Conservation (phyloP, 2,329 filamentous ascomycete genomes). For the Zymoseptoria passerinii region DNA sequence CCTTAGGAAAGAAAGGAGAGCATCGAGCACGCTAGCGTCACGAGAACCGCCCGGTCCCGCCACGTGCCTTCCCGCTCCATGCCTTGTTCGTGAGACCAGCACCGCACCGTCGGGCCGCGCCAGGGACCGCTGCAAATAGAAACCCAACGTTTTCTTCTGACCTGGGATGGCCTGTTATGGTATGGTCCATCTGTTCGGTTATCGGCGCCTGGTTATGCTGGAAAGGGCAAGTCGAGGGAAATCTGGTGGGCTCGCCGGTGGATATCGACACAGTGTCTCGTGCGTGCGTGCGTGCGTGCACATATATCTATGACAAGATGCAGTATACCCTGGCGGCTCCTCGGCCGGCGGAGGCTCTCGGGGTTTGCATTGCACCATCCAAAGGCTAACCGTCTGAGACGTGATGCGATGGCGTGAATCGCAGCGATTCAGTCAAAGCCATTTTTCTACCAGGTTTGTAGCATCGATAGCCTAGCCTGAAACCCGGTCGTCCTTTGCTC, state of each 20-base stretch:
- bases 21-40: not conserved
- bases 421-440: not conserved
- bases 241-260: too few relatives aligned
- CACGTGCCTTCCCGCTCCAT: not conserved
- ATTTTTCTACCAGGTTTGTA: not conserved
- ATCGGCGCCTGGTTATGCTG: not conserved
- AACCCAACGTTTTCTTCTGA: not conserved
- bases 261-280: too few relatives aligned
- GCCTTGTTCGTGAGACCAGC: not conserved
- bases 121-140: too few relatives aligned
- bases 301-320: not conserved
- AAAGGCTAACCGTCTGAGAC: not conserved
- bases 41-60: not conserved
- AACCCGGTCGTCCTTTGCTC: not conserved
- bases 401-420: not conserved
- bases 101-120: not conserved
- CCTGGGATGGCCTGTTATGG: not conserved
- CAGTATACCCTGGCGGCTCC: not conserved
- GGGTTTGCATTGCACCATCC: not conserved
- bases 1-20: not conserved
- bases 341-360: too few relatives aligned
- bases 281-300: not conserved
- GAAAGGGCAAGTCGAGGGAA: not conserved
- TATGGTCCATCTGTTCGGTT: not conserved
- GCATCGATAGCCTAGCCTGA: not conserved